Percentiles rank a stretch among this genome's conserved stretches.
phyloP scores from a whole-genome alignment of 139 green algal genomes.

The Pseudopediastrum boryanum region DNA sequence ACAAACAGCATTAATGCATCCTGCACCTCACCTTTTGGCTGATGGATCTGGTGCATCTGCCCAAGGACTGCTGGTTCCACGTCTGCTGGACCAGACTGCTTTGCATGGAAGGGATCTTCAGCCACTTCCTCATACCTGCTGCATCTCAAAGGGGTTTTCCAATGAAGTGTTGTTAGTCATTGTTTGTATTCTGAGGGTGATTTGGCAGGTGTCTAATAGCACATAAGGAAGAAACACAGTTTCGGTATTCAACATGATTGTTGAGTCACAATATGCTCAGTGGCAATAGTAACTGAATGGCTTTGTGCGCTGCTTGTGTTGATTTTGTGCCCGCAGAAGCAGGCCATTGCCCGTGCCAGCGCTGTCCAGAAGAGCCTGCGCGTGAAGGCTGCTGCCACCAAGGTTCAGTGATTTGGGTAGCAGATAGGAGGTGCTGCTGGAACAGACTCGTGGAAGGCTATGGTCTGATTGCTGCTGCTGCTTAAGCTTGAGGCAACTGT shows the following conservation, averaged over 20 bases:
- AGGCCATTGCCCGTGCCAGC: slow-evolving; percentile 39
- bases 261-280: too few species aligned
- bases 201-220: background rate
- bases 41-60: too few species aligned
- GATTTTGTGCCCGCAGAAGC: slow-evolving; percentile 28
- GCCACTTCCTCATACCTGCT: too few species aligned
- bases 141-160: background rate
- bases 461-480: too few species aligned
- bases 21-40: too few species aligned
- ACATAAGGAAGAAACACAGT: too few species aligned
- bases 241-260: too few species aligned
- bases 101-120: too few species aligned
- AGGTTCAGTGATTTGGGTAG: background rate
- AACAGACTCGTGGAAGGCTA: background rate
- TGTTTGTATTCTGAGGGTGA: background rate
- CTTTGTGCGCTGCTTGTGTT: background rate
- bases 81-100: too few species aligned
- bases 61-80: too few species aligned
- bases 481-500: background rate
- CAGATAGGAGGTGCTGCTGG: background rate
- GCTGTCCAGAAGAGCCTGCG: slow-evolving; percentile 56
- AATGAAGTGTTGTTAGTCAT: background rate
- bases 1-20: too few species aligned
- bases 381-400: slow-evolving; percentile 47
- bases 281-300: too few species aligned